phyloP scores from a whole-genome alignment of 176 grass and related monocot species.

The Oryza coarctata region DNA sequence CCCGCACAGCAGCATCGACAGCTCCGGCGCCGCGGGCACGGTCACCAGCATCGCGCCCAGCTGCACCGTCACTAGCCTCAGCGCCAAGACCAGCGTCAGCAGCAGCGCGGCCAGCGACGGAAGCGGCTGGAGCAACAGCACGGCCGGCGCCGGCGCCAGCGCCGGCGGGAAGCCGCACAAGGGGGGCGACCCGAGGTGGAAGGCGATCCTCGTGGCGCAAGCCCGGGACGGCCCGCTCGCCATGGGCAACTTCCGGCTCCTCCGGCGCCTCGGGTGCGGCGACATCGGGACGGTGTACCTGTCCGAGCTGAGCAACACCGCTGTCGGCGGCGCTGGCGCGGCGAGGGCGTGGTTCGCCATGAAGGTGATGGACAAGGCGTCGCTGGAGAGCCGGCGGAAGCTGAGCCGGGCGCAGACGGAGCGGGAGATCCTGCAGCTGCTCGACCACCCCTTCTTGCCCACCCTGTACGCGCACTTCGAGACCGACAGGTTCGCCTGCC shows the following conservation, averaged over 20 bases:
- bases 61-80: slow-evolving; percentile 56
- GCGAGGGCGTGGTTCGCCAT: slow-evolving; percentile 56
- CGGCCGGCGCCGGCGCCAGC: background rate
- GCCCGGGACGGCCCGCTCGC: slow-evolving; percentile 39
- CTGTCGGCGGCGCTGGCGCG: background rate
- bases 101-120: slow-evolving; percentile 54
- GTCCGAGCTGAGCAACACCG: slow-evolving; percentile 43
- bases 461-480: slow-evolving; percentile 66
- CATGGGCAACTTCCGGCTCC: slow-evolving; percentile 56
- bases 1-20: slow-evolving; percentile 67
- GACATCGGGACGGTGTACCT: slow-evolving; percentile 67
- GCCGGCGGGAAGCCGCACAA: slow-evolving; percentile 47
- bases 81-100: slow-evolving; percentile 58
- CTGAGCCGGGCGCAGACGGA: slow-evolving; percentile 60
- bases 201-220: slow-evolving; percentile 47
- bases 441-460: slow-evolving; percentile 68
- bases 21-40: slow-evolving; percentile 45
- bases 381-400: slow-evolving; percentile 63
- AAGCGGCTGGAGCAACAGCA: slow-evolving; percentile 40
- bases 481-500: slow-evolving; percentile 72
- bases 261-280: slow-evolving; percentile 58
- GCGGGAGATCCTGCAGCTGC: slow-evolving; percentile 68
- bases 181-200: slow-evolving; percentile 55
- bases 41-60: slow-evolving; percentile 49
- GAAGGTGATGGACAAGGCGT: slow-evolving; percentile 79